These are phyloP conservation scores for Moringa oleifera DNA, from an alignment of 345 rosid genomes.

Conservation along the genomic window DNA sequence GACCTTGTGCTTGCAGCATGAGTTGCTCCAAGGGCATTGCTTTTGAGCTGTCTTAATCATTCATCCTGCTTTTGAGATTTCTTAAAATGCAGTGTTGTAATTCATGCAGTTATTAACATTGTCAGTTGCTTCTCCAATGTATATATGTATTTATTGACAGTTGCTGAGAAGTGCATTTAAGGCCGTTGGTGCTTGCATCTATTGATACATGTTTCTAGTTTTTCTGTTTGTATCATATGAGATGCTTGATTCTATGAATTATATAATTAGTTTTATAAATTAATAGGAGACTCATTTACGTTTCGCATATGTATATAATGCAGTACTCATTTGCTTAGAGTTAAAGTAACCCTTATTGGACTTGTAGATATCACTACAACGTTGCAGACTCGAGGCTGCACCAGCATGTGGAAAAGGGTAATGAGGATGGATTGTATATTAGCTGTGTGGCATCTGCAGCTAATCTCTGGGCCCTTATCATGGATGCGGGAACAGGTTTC, in stretches of 20 bases:
- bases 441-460: slow-evolving; percentile 87
- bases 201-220: background rate
- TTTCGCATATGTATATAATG: background rate
- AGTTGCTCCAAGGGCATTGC: background rate
- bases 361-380: slow-evolving; percentile 86
- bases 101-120: too few relatives aligned
- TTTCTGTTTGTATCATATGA: background rate
- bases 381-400: slow-evolving; percentile 72
- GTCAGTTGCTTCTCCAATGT: too few relatives aligned
- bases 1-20: slow-evolving; percentile 1
- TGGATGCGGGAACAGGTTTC: slow-evolving; percentile 99
- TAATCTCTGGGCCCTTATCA: slow-evolving; percentile 93
- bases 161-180: background rate
- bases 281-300: background rate
- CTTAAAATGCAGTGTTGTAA: too few relatives aligned
- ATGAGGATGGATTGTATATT: slow-evolving; percentile 79
- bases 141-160: background rate
- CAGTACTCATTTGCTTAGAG: slow-evolving; percentile 7
- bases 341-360: slow-evolving; percentile 13
- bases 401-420: slow-evolving; percentile 90
- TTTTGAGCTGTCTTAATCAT: background rate
- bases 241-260: background rate
- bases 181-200: background rate
- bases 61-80: too few relatives aligned
- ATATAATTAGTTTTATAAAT: too few relatives aligned